Evolutionary conservation across 2,329 filamentous ascomycete species (phyloP).

Genomic region (Penicillium sp.): DNA sequence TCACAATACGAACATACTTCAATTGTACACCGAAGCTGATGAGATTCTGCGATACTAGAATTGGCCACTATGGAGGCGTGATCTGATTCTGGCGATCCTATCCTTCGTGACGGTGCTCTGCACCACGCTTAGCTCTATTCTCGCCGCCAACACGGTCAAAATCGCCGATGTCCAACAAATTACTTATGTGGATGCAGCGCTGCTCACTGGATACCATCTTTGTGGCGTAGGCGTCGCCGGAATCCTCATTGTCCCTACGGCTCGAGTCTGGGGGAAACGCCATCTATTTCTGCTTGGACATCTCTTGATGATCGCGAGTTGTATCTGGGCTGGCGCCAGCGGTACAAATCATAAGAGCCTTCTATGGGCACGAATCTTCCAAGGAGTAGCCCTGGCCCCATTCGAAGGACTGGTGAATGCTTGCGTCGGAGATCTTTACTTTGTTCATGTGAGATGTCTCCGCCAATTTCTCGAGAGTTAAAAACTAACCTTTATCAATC

Average conservation of each 20-base stretch:
- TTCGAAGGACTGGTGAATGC: slow-evolving; percentile 92
- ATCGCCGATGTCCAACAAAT: slow-evolving; percentile 70
- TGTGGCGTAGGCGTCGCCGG: slow-evolving; percentile 81
- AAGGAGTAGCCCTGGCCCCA: slow-evolving; percentile 84
- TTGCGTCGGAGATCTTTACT: slow-evolving; percentile 87
- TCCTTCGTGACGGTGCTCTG: slow-evolving; percentile 83
- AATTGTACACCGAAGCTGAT: slow-evolving; percentile 6
- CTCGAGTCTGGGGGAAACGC: slow-evolving; percentile 89
- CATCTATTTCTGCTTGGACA: slow-evolving; percentile 84
- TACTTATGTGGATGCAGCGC: slow-evolving; percentile 75
- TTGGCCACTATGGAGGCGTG: slow-evolving; percentile 87
- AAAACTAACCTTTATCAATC: neutral
- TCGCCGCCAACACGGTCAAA: slow-evolving; percentile 85
- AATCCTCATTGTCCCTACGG: slow-evolving; percentile 84
- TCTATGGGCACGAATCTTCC: slow-evolving; percentile 78
- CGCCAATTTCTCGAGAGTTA: too few relatives aligned
- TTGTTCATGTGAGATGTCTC: slow-evolving; percentile 71
- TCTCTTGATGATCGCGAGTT: slow-evolving; percentile 73
- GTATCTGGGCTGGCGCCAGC: slow-evolving; percentile 77
- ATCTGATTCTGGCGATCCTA: slow-evolving; percentile 77
- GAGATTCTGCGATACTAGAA: slow-evolving; percentile 56
- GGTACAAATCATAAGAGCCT: slow-evolving; percentile 73
- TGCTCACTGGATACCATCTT: slow-evolving; percentile 86
- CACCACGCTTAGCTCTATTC: slow-evolving; percentile 80
- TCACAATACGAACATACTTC: slow-evolving; percentile 38